Base-by-base conservation (phyloP, 345 rosid species). In the Hibiscus trionum region DNA sequence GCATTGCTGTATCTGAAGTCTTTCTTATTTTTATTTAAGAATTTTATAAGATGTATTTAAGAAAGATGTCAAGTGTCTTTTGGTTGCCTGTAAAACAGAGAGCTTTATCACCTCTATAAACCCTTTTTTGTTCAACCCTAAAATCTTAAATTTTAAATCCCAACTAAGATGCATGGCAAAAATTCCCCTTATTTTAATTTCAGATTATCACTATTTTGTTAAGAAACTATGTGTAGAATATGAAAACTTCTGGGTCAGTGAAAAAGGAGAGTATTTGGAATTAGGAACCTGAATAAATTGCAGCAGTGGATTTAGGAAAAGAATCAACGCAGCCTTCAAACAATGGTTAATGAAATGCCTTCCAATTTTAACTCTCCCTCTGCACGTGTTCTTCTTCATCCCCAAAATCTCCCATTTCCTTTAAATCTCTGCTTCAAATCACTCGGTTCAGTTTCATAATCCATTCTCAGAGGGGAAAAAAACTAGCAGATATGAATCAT, bases 201-300 rank as follows among this genome's bases (percentile, higher is more conserved):
- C 4, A 31, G 35, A 31, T 31, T 31, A 4, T 31, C 31, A 29
- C 31, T 29, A 29, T 29, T 29, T 29, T 29, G 31, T 29, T 29
- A 29, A 29, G 31, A 29, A 29, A 29, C 4, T 29, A 21, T 21
- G 21, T 21, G 21, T 21, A 21, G 21, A 21, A 21, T 21, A 21
- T 21, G 21, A 21, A 21, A 21, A 21, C 21, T 21, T 21, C 21
- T 21, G 21, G 21, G 24, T 0, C 24, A 21, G 0, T 21, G 24
- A 21, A 21, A 21, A n/a, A 47, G 52, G 52, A 47, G 52, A 47
- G 15, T 11, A 35, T 4, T 46, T n/a, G 57, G 7, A 52, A n/a
- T 52, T n/a, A 14, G 68, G 90, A 85, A 87, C 74, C 86, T 70
- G 79, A 78, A 83, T 65, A 79, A 77, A 75, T 80, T 79, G 81